Conservation (phyloP, 257 asterid genomes). For the Agastache rugosa region DNA sequence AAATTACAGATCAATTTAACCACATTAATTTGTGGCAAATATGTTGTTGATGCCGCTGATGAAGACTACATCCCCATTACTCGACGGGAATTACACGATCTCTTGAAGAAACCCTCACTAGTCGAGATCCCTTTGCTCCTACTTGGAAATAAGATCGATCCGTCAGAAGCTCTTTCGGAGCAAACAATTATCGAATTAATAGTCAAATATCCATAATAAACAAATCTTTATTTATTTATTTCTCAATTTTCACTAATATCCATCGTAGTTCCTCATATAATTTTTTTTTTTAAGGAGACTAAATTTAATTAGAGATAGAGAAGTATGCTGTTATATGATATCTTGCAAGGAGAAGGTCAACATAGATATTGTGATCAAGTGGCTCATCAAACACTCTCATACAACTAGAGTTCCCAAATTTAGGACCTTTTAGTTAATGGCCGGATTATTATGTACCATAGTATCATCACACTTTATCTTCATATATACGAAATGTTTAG, state of each 20-base stretch:
- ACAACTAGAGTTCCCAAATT: not conserved
- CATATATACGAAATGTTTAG: too few relatives aligned
- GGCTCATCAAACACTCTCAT: constrained; percentile 85
- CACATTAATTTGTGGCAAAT: constrained; percentile 47
- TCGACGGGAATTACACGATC: constrained; percentile 74
- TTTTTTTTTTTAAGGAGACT: constrained; percentile 52
- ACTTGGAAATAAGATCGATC: constrained; percentile 87
- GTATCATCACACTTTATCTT: too few relatives aligned
- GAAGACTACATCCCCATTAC: constrained; percentile 82
- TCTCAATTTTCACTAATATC: not conserved
- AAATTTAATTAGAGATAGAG: constrained; percentile 64
- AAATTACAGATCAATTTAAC: too few relatives aligned
- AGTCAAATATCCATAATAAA: too few relatives aligned
- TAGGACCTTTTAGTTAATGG: not conserved
- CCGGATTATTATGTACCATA: too few relatives aligned
- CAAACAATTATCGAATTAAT: constrained; percentile 69
- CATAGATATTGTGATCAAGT: constrained; percentile 76
- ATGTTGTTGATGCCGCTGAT: constrained; percentile 93
- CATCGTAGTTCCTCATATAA: not conserved
- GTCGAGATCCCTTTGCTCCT: constrained; percentile 76
- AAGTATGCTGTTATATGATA: constrained; percentile 94
- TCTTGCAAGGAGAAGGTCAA: constrained; percentile 86
- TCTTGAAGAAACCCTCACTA: constrained; percentile 77
- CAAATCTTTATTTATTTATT: not conserved
- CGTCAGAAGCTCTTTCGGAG: constrained; percentile 78